A percentile compares a stretch with the other conserved stretches of the same genome.
Conservation (phyloP, 208 protist species). For the Trypanosoma boissoni region DNA sequence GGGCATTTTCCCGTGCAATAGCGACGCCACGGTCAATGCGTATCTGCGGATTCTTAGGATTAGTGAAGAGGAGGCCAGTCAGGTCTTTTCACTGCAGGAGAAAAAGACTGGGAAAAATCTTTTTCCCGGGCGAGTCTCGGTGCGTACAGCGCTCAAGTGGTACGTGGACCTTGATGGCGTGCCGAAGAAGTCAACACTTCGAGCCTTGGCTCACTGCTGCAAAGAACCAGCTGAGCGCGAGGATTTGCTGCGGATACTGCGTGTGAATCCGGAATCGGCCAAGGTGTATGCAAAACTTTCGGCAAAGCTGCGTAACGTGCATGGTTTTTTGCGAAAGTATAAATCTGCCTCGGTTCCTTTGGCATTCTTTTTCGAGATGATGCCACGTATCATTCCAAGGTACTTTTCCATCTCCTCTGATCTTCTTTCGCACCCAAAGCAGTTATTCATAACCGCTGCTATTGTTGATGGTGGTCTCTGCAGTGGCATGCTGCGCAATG, state of each 20-base stretch:
- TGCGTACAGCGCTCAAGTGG: constrained; percentile 86
- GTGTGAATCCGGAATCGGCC: constrained; percentile 64
- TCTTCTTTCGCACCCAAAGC: constrained; percentile 56
- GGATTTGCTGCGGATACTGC: constrained; percentile 66
- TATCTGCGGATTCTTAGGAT: constrained; percentile 64
- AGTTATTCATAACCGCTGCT: constrained; percentile 82
- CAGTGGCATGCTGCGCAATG: constrained; percentile 81
- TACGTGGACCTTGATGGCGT: constrained; percentile 85
- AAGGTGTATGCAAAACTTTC: constrained; percentile 73
- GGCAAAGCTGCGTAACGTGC: constrained; percentile 65
- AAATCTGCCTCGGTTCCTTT: constrained; percentile 77
- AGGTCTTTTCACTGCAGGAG: constrained; percentile 83
- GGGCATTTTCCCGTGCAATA: constrained; percentile 92
- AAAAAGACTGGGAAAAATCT: constrained; percentile 86
- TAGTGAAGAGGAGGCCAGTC: constrained; percentile 49
- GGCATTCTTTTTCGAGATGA: constrained; percentile 87
- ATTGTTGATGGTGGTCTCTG: constrained; percentile 90
- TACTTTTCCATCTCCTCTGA: constrained; percentile 97
- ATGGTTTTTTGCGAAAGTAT: constrained; percentile 83
- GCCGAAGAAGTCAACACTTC: constrained; percentile 89
- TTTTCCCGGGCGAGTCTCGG: constrained; percentile 73
- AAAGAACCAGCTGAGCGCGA: constrained; percentile 70
- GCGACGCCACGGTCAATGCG: constrained; percentile 71
- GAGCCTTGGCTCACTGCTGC: constrained; percentile 87
- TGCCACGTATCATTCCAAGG: constrained; percentile 91